Base-by-base conservation (phyloP, 441 rosid species). In the Populus tomentosa region DNA sequence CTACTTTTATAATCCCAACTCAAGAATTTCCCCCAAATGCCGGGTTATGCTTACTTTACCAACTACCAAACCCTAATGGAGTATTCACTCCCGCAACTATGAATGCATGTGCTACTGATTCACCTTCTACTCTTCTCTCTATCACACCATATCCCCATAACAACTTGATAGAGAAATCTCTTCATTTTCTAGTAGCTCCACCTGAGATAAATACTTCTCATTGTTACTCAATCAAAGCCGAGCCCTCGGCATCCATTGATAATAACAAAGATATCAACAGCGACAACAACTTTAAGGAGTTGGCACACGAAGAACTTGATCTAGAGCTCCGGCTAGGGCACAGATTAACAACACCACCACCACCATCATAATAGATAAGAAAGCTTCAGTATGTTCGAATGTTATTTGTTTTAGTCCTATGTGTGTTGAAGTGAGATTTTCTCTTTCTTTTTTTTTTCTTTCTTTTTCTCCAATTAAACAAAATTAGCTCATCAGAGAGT, bases 251-350 rank as follows among this genome's bases (percentile, higher is more conserved):
- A 2, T 70, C 67, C 5, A 73, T 71, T 63, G 66, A 67, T n/a
- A 69, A 59, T 59, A 59, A n/a, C n/a, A n/a, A n/a, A n/a, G n/a
- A n/a, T n/a, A n/a, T n/a, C n/a, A n/a, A n/a, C n/a, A n/a, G 61
- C 42, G 75, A 40, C 59, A 76, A 61, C 77, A 78, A 70, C 46
- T 11, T 35, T 73, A 73, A 75, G 74, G 88, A 84, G 11, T 33
- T 73, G 40, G 79, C 67, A 9, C 70, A 59, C 69, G 93, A 90
- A 80, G 99, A 92, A 84, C 79, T 88, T 85, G 99, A 95, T 90
- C 90, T 95, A 71, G 99, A 93, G 85, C 99, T 95, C 73, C 91
- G 99, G 80, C 82, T 95, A 79, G 95, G 97, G 87, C 93, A 88
- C 28, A 83, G 86, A 72, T 77, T 85, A 30, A 76, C 82, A 75